Conservation (phyloP, 2,329 filamentous ascomycete species). For the Diaporthe vexans region DNA sequence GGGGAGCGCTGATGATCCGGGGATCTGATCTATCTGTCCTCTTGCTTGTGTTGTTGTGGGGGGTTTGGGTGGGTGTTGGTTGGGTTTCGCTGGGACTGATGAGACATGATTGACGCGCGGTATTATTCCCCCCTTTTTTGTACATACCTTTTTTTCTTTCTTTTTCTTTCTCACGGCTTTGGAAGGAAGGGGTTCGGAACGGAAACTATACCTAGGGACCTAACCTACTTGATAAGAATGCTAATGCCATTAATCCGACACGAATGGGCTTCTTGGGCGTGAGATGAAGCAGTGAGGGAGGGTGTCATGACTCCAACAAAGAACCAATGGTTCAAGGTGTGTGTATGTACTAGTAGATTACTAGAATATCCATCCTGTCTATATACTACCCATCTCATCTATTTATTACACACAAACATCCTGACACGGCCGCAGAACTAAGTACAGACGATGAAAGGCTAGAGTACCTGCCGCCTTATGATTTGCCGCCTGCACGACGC, state of each 20-base stretch:
- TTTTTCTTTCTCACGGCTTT: no score
- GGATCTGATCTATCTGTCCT: no score
- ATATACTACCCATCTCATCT: background rate
- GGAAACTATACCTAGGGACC: no score
- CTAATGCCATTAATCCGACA: constrained; percentile 3
- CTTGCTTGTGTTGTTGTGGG: background rate
- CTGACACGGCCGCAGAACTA: no score
- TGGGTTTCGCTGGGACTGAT: constrained; percentile 7
- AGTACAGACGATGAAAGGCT: no score
- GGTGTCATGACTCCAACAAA: no score
- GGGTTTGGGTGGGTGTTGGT: background rate
- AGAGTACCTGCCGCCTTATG: background rate
- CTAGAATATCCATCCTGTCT: background rate
- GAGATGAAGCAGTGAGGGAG: background rate
- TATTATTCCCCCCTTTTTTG: constrained; percentile 6
- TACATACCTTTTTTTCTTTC: background rate
- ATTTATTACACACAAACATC: background rate
- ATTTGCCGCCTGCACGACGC: background rate
- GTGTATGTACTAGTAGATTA: constrained; percentile 14
- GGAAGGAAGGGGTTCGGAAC: no score
- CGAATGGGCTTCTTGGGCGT: background rate
- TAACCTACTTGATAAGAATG: constrained; percentile 3
- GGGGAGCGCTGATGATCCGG: no score
- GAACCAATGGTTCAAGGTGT: no score
- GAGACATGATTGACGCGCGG: constrained; percentile 28